Base-by-base conservation (phyloP, 1,139 yeast species). In the Schwanniomyces etchellsii region DNA sequence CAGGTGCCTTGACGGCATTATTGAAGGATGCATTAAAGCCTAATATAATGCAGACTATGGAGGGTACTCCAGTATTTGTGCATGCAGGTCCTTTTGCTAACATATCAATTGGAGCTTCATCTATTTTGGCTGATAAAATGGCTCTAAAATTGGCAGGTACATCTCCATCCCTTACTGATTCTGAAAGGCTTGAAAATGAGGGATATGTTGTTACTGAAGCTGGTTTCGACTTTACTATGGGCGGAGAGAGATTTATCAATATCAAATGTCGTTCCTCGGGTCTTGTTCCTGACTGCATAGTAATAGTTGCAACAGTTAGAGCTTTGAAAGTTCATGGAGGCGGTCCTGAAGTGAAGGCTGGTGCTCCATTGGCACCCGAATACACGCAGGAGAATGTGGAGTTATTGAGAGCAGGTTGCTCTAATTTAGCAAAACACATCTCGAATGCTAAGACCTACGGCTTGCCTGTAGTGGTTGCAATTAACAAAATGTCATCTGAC, bases 81-180 rank as follows among this genome's bases (percentile, higher is more conserved):
- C 98, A 91, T 55, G 97, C 97, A 36, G 98, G 98, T 42, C 98
- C 98, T 30, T 91, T 91, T 56, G 98, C 98, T 46, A 91, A 91
- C 60, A 91, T 91, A 45, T 85, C 96, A 28, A 91, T 91, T 55
- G 98, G 97, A 52, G 96, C 97, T 5, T 81, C 86, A 40, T 89
- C 97, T 24, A 88, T 91, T 28, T 68, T 91, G 39, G 97, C 98
- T 42, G 98, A 91, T 61, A 84, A 84, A 60, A 80, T 91, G 73
- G 97, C 96, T 4, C 74, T 91, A 55, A 89, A 91, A 64, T 74
- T 91, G 45, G 89, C 93, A 27, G 95, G 96, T 57, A 81, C 74
- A 27, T 57, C 73, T 4, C 69, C 52, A 55, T 70, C 46, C 46
- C 52, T 57, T 50, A 60, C 67, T 36, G 64, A 64, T 26, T 73